Evolutionary conservation across 305 asterid species (phyloP), one percentile per base, ranked within the genome.

Genomic region (Solanum hybrid): DNA sequence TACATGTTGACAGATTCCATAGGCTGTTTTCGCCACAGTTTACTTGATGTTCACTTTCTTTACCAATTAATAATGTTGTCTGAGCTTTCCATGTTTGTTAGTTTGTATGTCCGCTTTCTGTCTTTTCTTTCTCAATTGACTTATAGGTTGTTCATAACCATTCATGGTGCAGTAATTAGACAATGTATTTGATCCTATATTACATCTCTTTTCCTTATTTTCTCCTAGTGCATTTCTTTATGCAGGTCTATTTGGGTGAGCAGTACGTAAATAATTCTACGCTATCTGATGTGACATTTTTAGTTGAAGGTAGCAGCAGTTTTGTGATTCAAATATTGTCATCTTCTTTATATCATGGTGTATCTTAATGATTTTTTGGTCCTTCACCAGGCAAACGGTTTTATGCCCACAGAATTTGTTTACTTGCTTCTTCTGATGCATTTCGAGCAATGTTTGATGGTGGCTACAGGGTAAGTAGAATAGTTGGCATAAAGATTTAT

Each of bases 371-470:
- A 10, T 84, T 51, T 57, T 31, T 32, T 51, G 11, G 72, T 78
- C 91, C 86, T 41, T 88, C 92, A 90, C 90, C 95, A 97, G 99
- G 99, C 38, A 94, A 95, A 91, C 95, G 95, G 88, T 97, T 97
- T 90, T 97, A 96, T 92, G 99, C 99, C 77, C 99, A 97, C 93
- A 94, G 99, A 94, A 97, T 97, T 90, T 98, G 99, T 91, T 91
- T 98, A 90, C 99, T 96, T 88, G 98, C 99, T 92, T 98, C 99
- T 80, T 98, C 98, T 82, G 99, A 98, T 95, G 99, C 99, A 89
- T 98, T 98, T 93, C 95, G 99, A 87, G 99, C 99, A 89, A 98
- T 98, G 99, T 98, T 98, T 90, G 99, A 97, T 93, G 99, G 99
- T 88, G 99, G 99, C 90, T 98, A 97, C 93, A 96, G 98, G 98